Percentiles rank a stretch among this genome's conserved stretches.
These are phyloP conservation scores for Globisporangium orthogonon DNA, from an alignment of 352 stramenopile species.

Conservation along the genomic window DNA sequence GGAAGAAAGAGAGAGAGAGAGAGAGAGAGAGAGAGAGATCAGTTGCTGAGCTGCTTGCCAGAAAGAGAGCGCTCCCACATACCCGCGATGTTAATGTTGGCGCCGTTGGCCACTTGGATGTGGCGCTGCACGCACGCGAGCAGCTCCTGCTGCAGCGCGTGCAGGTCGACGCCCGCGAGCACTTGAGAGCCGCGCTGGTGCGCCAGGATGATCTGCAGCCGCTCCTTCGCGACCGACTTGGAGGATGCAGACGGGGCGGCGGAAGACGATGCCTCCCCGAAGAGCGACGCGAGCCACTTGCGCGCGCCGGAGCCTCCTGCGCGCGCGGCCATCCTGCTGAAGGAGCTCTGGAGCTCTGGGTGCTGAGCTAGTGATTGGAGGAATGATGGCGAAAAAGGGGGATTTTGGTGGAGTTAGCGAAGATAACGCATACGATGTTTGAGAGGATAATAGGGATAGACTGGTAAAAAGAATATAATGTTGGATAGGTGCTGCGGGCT, in stretches of 20 bases:
- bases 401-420: neutral
- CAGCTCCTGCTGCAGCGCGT: conserved; percentile 72
- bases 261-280: conserved; percentile 38
- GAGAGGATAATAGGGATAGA: neutral
- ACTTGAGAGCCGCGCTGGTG: conserved; percentile 82
- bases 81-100: conserved; percentile 88
- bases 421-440: neutral
- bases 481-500: no score
- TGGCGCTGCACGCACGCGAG: conserved; percentile 84
- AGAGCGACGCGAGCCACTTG: conserved; percentile 78
- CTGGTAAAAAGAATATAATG: neutral
- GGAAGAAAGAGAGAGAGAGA: neutral
- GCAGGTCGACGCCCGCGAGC: conserved; percentile 77
- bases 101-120: conserved; percentile 80
- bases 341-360: neutral
- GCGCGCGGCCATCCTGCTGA: conserved; percentile 31
- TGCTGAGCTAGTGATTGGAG: neutral
- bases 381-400: neutral
- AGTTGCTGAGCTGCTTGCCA: no score
- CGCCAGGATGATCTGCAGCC: conserved; percentile 86
- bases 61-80: neutral
- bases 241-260: conserved; percentile 23
- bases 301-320: conserved; percentile 49
- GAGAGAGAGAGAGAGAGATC: neutral
- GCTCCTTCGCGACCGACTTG: conserved; percentile 84